Conservation (phyloP, 306 rosid genomes). For the Quercus robur region DNA sequence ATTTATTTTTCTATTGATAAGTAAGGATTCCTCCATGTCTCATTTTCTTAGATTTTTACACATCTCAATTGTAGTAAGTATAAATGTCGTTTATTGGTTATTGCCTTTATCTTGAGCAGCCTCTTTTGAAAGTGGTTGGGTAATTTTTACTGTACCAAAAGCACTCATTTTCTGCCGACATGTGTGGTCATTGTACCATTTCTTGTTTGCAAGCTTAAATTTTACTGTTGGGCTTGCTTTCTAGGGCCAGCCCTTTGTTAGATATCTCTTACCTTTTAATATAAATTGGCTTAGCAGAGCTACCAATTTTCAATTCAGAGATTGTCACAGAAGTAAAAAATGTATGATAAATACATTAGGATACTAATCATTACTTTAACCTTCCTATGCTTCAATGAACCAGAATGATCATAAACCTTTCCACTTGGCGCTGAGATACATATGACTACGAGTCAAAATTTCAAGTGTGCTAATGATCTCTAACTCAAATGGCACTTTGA, state of each 20-base stretch:
- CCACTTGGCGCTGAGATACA: background rate
- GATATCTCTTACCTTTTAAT: background rate
- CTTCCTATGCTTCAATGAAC: background rate
- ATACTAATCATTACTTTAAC: background rate
- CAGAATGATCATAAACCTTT: background rate
- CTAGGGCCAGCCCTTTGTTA: background rate
- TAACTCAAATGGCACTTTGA: no score
- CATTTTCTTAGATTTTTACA: background rate
- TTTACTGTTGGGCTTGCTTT: background rate
- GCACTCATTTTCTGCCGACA: background rate
- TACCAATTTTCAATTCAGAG: background rate
- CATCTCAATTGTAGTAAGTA: background rate
- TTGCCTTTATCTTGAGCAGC: background rate
- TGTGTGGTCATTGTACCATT: background rate
- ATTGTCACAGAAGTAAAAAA: background rate
- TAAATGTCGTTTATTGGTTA: background rate
- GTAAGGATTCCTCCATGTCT: background rate
- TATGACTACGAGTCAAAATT: background rate
- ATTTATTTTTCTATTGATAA: background rate
- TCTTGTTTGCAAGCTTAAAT: background rate
- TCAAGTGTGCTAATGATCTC: background rate
- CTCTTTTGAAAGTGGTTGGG: background rate
- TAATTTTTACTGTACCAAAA: background rate
- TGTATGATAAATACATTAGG: background rate
- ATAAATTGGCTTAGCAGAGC: background rate